phyloP scores from a whole-genome alignment of 192 early-diverging fungal species.

The Lunasporangiospora selenospora region DNA sequence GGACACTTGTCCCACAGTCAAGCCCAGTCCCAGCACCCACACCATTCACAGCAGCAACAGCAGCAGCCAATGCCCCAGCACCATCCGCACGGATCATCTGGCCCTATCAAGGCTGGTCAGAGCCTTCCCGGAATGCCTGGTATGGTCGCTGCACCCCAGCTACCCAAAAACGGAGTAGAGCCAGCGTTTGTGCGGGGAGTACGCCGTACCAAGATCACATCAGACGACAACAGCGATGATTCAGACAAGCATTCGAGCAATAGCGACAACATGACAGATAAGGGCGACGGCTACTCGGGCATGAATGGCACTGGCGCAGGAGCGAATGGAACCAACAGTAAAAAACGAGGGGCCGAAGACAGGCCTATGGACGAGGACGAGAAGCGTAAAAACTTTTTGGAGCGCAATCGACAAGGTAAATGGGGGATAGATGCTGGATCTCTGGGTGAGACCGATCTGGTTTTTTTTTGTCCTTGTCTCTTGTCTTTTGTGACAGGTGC shows the following conservation, averaged over 20 bases:
- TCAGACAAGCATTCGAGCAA: constrained; percentile 35
- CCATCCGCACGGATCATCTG: too few relatives aligned
- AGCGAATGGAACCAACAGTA: too few relatives aligned
- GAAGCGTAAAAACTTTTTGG: constrained; percentile 81
- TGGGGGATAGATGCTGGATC: neutral
- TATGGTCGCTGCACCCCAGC: constrained; percentile 23
- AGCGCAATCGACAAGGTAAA: constrained; percentile 85
- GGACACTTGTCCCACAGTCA: constrained; percentile 10
- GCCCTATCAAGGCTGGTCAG: constrained; percentile 17
- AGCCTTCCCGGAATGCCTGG: constrained; percentile 28
- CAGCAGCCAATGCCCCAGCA: neutral
- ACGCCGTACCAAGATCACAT: constrained; percentile 5
- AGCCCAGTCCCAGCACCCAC: neutral
- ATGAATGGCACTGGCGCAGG: constrained; percentile 1
- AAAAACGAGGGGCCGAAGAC: constrained; percentile 28
- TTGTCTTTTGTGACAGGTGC: constrained; percentile 3
- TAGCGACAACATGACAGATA: too few relatives aligned
- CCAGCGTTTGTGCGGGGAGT: constrained; percentile 25
- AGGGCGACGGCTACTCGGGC: constrained; percentile 1
- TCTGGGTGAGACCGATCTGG: too few relatives aligned
- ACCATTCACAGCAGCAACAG: neutral
- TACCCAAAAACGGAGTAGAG: constrained; percentile 19
- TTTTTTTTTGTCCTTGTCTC: constrained; percentile 5
- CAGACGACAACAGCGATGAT: constrained; percentile 33
- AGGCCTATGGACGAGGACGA: constrained; percentile 58